Base-by-base conservation (phyloP, 2,329 filamentous ascomycete genomes). In the Alternaria sp. region DNA sequence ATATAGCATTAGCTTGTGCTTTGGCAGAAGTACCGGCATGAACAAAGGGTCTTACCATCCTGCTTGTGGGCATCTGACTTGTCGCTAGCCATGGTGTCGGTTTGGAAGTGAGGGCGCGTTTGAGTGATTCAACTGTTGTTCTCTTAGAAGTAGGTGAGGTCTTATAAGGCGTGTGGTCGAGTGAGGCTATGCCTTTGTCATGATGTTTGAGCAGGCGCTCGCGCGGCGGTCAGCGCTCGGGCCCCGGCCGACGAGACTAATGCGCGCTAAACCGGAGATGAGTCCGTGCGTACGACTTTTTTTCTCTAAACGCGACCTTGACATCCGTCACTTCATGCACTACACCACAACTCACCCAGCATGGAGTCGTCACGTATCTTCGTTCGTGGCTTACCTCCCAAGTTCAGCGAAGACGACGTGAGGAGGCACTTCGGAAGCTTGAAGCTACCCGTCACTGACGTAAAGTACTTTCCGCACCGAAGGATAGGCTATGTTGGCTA, bases 401-500 rank as follows among this genome's bases (percentile, higher is more conserved):
- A 87, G 57, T 90, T 97, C 73, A 90, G 89, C 12, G 93, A 96
- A 80, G 89, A 90, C 54, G 92, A 96, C 68, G 91, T 98, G 76
- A 89, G 89, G 76, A 93, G 92, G 76, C 94, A 98, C 81, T 99
- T 99, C 80, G 87, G 91, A 62, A 43, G 20, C 20, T 22, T 41
- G 38, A 86, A 87, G 71, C 90, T 90, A 64, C 84, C 91, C 65
- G 88, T 97, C 75, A 98, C 94, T 54, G 95, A 99, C 81, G 88
- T 93, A 72, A 97, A 97, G 85, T 87, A 97, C 76, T 92, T 98
- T 75, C 88, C 92, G 6, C 89, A 93, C 74, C 89, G 95, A 73
- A 88, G 94, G 70, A 97, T 99, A 80, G 95, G 94, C 71, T 99
- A 97, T 85, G 89, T 99, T 62, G 95, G 95, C 65, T 98, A 94